Evolutionary conservation across 805 yeast species (phyloP), one percentile per base, ranked within the genome.

Genomic region (Debaryomyces castellii): DNA sequence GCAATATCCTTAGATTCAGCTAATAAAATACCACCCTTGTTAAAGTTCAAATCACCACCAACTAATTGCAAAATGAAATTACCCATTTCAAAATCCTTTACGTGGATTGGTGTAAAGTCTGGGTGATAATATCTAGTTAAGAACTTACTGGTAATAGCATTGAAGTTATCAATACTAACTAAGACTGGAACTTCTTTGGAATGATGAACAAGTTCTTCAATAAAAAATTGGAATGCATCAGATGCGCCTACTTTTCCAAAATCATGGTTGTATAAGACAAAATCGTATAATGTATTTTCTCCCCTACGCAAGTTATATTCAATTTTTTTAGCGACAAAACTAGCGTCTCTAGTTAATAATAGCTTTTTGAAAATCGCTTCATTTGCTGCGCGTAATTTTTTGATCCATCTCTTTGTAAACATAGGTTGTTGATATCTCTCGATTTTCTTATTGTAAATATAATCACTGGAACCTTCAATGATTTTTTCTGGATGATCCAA

Each of bases 401-500:
- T 69, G 49, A 88, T 59, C 61, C 88, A 74, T 40, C 76, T 74
- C 57, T 81, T 81, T 41, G 86, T 67, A 58, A 73, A 79, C 92
- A 86, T 85, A 47, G 92, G 96, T 66, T 90, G 96, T 41, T 81
- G 85, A 62, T 82, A 86, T 35, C 71, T 53, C 18, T 67, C 62
- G 23, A 77, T 59, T 36, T 67, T 66, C 22, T 69, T 64, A 63
- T 83, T 85, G 51, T 63, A 77, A 49, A 77, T 73, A 58, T 82
- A 87, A 63, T 87, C 95, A 44, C 72, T 76, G 20, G 87, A 70
- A 43, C 97, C 97, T 52, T 87, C 81, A n/a, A 82, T 70, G 18
- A 88, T 71, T 24, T 70, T 65, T 32, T 74, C 78, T 1, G 89
- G 82, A 49, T 81, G 69, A 23, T 89, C 80, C 14, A 89, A 63